Base-by-base conservation (phyloP, 331 rosid genomes). In the Dryas integrifolia region DNA sequence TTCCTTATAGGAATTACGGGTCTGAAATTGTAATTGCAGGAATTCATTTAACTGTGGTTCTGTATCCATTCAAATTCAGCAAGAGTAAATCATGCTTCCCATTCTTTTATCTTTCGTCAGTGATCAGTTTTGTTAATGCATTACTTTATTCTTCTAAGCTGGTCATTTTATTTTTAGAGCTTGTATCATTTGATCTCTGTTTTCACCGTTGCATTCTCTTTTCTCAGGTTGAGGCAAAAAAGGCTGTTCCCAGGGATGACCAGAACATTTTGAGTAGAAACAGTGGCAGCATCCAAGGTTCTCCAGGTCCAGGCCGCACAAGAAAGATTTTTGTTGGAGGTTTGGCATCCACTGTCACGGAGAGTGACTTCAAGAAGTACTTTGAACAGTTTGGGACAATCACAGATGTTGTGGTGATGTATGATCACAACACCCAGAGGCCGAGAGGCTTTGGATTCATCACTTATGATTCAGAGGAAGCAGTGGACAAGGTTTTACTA, bases 371-470 rank as follows among this genome's bases (percentile, higher is more conserved):
- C 89, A 92, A 85, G 83, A 85, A 55, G 45, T 92, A 92, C 81
- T 92, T 92, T 77, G 98, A 92, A 61, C 96, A 89, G 86, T 92
- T 92, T 79, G 98, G 98, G 80, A 92, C 88, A 38, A 89, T 92
- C 78, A 92, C 98, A 9, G 98, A 92, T 81, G 98, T 89, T 74
- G 98, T 92, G 43, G 98, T 92, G 60, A 92, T 92, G 98, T 92
- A 92, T 81, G 98, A 92, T 88, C 98, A 92, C 88, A 88, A 84
- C 89, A 89, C 98, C 45, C 92, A 88, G 83, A 89, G 98, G 76
- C 98, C 98, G 18, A 85, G 98, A 82, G 98, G 98, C 13, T 92
- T 92, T 85, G 97, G 97, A 65, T 92, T 92, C 76, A 92, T 92
- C 82, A 89, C 96, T 45, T 92, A 89, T 75, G 96, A 92, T 74